Evolutionary conservation across 345 rosid genomes (phyloP).

Genomic region (Gynandropsis gynandra): DNA sequence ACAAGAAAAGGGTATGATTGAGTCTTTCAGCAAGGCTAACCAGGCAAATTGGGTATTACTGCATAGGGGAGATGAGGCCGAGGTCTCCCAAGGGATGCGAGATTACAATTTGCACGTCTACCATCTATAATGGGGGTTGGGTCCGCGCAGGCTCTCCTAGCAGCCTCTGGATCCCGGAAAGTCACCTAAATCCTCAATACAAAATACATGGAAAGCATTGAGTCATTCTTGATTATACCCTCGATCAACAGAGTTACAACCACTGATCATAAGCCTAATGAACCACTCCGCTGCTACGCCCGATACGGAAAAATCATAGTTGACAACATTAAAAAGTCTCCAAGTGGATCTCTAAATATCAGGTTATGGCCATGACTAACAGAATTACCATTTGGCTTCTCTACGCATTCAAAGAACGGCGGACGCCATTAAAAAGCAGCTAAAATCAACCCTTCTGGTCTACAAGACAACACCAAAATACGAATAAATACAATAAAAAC

Average conservation of each 20-base stretch:
- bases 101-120: conserved; percentile 89
- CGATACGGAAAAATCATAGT: background rate
- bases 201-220: conserved; percentile 33
- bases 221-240: conserved; percentile 34
- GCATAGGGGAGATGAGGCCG: conserved; percentile 55
- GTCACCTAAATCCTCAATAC: conserved; percentile 90
- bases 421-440: conserved; percentile 9
- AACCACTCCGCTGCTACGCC: background rate
- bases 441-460: background rate
- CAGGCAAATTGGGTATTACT: conserved; percentile 27
- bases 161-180: conserved; percentile 92
- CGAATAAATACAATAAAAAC: background rate
- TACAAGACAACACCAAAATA: background rate
- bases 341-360: no score
- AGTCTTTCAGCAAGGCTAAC: conserved; percentile 26
- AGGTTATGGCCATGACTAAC: background rate
- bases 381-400: background rate
- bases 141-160: conserved; percentile 88
- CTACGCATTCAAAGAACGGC: conserved; percentile 18
- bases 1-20: background rate
- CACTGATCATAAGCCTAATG: background rate
- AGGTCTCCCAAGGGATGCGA: conserved; percentile 89
- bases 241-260: background rate
- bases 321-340: no score
- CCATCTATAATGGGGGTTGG: conserved; percentile 88